Evolutionary conservation across 352 stramenopile species (phyloP).

Genomic region (Peronospora belbahrii): DNA sequence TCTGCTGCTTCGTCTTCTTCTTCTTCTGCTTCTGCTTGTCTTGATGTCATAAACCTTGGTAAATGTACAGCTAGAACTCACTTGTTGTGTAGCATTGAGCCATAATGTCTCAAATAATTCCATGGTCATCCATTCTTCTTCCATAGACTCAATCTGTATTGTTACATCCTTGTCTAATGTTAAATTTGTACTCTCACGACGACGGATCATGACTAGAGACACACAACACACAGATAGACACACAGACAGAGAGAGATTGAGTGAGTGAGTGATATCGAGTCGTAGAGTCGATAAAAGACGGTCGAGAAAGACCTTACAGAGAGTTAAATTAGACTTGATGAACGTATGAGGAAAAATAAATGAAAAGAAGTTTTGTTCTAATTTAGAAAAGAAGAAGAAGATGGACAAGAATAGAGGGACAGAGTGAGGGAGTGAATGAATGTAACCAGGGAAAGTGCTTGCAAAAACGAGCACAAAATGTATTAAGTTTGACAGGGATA

Average conservation of each 20-base stretch:
- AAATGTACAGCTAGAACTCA: slow-evolving; percentile 57
- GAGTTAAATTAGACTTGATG: too few relatives aligned
- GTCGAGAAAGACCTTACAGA: too few relatives aligned
- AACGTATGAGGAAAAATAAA: too few relatives aligned
- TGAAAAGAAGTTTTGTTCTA: too few relatives aligned
- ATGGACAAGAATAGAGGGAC: too few relatives aligned
- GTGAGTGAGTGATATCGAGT: too few relatives aligned
- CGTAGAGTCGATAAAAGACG: too few relatives aligned
- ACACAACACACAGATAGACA: background rate
- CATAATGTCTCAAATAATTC: slow-evolving; percentile 65
- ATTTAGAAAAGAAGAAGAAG: slow-evolving; percentile 1
- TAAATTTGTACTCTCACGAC: slow-evolving; percentile 62
- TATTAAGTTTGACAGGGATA: background rate
- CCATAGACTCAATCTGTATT: slow-evolving; percentile 28
- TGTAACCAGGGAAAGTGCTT: too few relatives aligned
- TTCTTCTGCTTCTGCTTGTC: slow-evolving; percentile 41
- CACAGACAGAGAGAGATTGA: background rate
- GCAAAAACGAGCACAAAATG: too few relatives aligned
- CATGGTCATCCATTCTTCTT: slow-evolving; percentile 54
- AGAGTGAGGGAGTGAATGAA: background rate
- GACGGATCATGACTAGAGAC: slow-evolving; percentile 13
- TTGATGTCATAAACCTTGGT: slow-evolving; percentile 12
- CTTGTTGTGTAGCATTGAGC: slow-evolving; percentile 41
- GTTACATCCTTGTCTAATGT: slow-evolving; percentile 46
- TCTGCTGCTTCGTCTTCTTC: too few relatives aligned